Base-by-base conservation (phyloP, 2,329 filamentous ascomycete genomes). In the Anthostomella pinea region DNA sequence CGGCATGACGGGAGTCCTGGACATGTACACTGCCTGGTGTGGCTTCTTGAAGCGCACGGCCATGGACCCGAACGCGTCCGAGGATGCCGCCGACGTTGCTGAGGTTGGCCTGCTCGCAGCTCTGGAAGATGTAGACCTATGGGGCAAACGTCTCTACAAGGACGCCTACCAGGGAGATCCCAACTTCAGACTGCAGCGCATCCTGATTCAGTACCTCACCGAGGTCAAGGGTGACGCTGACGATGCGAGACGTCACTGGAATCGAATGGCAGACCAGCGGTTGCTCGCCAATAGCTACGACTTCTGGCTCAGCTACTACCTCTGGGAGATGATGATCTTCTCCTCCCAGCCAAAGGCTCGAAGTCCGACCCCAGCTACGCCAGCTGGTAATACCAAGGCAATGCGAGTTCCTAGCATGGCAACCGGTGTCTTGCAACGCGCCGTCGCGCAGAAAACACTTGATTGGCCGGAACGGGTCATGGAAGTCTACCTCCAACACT, bases 21-120 rank as follows among this genome's bases (percentile, higher is more conserved):
- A 95, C 53, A 87, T 97, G 56, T 89, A 96, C 56, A 81, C 87
- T 35, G 85, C 90, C 0, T 98, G 93, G 93, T 96, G 91, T 57
- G 89, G 88, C 32, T 97, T 91, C 52, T 73, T 98, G 14, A 88
- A 91, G 49, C 84, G 93, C 16, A 83, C 83, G 31, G 88, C 91
- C 13, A 89, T 95, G 68, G 72, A 81, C 38, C 73, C 79, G 2
- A 79, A 80, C 41, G 80, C 85, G 2, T 79, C 78, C 2, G 86
- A 91, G 39, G 90, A 96, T 57, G 87, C 91, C 35, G 74, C 85
- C 20, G 90, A 96, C 57, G 80, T 95, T 30, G 91, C 91, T 6
- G 89, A 97, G 57, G 85, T 95, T 26, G 91, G 89, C 8, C 82
- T 98, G 41, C 78, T 81, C 20, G 87, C 87, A 6, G 89, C 90